Evolutionary conservation across 495 filamentous ascomycete species (phyloP), one percentile per base, ranked within the genome.

Genomic region (Sordaria brevicollis): DNA sequence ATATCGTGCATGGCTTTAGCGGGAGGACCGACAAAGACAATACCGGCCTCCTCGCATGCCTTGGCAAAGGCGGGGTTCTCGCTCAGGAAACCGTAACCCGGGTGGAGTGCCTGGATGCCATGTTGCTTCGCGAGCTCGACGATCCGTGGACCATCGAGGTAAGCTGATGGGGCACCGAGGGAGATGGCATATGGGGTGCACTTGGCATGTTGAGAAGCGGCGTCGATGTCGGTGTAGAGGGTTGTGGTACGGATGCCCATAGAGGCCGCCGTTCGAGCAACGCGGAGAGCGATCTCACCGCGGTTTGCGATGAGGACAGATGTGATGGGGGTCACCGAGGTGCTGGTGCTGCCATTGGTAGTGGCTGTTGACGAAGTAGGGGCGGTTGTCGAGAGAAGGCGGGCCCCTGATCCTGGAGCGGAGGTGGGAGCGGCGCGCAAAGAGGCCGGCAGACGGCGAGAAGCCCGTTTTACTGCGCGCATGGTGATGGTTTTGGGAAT

Each of bases 221-320:
- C 88, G 79, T 99, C 96, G 10, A 94, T 92, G 72, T 96, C 91
- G 37, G 95, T 99, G 80, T 97, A 98, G 71, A 99, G 86, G 0
- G 93, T 97, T 6, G 94, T 97, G 31, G 94, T 96, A 68, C 90
- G 89, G 77, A 99, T 97, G 68, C 96, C 96, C 81, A 94, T 90
- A 62, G 89, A 85, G 34, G 91, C 83, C 9, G 95, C 95, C 25
- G 95, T 99, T 72, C 88, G 89, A 66, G 91, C 88, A 67, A 99
- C 94, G 70, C 95, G 91, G 84, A 98, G 83, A 67, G 95, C 96
- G 76, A 99, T 99, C 78, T 99, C 95, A 71, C 95, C 95, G 73
- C 95, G 89, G 77, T 99, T 99, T 17, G 95, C 95, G 76, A 99
- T 98, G 1, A 98, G 83, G 65, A 98, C 90, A 17, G 93, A 96